These are phyloP conservation scores for Pyracantha coccinea DNA, from an alignment of 331 rosid species.

Conservation along the genomic window DNA sequence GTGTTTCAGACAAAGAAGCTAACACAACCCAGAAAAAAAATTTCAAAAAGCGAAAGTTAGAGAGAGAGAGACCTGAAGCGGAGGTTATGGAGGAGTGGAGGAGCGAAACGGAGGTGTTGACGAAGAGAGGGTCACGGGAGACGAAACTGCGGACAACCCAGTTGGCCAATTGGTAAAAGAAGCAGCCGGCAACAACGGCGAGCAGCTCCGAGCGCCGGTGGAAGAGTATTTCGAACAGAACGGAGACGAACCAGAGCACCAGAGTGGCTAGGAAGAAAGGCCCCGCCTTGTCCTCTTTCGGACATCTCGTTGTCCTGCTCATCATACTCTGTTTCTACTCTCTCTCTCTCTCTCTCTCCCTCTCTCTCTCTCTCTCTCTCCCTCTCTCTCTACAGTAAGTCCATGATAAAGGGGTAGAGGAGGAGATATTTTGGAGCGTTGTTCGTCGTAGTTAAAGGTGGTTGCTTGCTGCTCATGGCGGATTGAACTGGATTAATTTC, in stretches of 20 bases:
- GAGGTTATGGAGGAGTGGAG: conserved; percentile 69
- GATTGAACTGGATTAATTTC: background rate
- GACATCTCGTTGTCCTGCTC: conserved; percentile 15
- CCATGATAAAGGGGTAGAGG: background rate
- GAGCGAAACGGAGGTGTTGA: conserved; percentile 84
- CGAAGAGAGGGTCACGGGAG: conserved; percentile 57
- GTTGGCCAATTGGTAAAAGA: conserved; percentile 59
- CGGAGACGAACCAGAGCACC: conserved; percentile 47
- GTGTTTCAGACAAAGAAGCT: background rate
- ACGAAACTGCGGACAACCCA: conserved; percentile 33
- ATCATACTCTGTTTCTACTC: conserved; percentile 12
- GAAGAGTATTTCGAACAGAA: conserved; percentile 45
- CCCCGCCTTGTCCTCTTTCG: conserved; percentile 21
- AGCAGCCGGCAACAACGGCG: conserved; percentile 41
- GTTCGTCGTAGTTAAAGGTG: background rate
- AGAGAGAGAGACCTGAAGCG: conserved; percentile 51
- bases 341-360: background rate
- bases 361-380: background rate
- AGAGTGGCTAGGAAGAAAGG: conserved; percentile 51
- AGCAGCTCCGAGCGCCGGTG: conserved; percentile 40
- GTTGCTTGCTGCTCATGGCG: background rate
- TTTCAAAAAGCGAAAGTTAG: background rate
- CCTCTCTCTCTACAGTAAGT: background rate
- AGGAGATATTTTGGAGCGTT: background rate
- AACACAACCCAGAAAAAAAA: background rate